phyloP scores from a whole-genome alignment of 352 stramenopile species.

The Phytophthora sp. region DNA sequence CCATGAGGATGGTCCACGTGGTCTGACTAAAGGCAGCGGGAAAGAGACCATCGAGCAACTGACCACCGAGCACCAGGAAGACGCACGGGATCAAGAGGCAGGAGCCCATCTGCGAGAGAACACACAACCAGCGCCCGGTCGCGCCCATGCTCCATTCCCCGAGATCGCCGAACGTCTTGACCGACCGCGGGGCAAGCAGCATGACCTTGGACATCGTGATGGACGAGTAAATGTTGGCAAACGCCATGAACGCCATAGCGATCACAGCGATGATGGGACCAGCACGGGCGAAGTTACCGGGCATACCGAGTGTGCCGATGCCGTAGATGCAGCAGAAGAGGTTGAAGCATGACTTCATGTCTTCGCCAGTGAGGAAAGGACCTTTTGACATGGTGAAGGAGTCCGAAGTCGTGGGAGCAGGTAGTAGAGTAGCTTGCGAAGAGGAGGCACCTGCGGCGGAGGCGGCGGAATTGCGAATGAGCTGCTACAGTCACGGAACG shows the following conservation, averaged over 20 bases:
- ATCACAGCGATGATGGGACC: conserved; percentile 52
- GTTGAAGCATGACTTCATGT: conserved; percentile 64
- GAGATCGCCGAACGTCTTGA: conserved; percentile 70
- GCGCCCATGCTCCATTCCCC: conserved; percentile 61
- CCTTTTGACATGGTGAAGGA: conserved; percentile 31
- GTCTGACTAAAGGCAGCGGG: conserved; percentile 47
- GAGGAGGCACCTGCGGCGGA: conserved; percentile 21
- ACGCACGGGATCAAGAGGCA: conserved; percentile 62
- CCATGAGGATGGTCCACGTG: conserved; percentile 75
- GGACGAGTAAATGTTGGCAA: conserved; percentile 71
- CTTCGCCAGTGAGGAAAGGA: conserved; percentile 58
- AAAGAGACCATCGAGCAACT: conserved; percentile 58
- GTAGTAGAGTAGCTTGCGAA: not conserved
- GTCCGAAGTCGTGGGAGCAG: conserved; percentile 7
- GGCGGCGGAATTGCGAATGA: conserved; percentile 29
- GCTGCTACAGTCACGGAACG: conserved; percentile 3
- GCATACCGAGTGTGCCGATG: conserved; percentile 75
- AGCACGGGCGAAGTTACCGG: conserved; percentile 70
- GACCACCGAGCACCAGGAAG: conserved; percentile 66
- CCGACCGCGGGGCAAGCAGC: conserved; percentile 52
- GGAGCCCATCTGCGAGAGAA: conserved; percentile 60
- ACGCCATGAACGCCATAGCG: conserved; percentile 68
- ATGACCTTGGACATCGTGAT: conserved; percentile 65
- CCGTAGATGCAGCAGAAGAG: conserved; percentile 75
- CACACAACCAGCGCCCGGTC: conserved; percentile 56